Evolutionary conservation across 2,329 filamentous ascomycete genomes (phyloP), one percentile per base, ranked within the genome.

Genomic region (Phoma sp.): DNA sequence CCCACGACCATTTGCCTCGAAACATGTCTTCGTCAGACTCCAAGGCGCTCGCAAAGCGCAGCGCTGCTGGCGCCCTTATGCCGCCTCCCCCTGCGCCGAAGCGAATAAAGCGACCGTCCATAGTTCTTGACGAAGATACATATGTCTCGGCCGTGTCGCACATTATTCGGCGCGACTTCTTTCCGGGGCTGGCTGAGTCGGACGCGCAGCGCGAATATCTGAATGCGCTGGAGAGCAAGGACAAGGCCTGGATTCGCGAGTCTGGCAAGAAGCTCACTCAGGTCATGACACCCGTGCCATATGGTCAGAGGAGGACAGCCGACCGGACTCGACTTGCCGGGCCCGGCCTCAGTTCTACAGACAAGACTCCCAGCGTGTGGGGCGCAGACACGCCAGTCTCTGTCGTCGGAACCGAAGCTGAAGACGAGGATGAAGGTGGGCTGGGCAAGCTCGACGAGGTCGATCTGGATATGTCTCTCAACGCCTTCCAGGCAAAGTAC

Each of bases 141-240:
- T 99, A 99, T 75, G 95, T 91, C 2, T 87, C 92, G 53, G 89
- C 90, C 1, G 82, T 99, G 25, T 96, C 93, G 0, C 89, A 95
- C 64, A 98, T 99, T 70, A 96, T 99, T 59, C 91, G 91, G 8
- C 87, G 95, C 61, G 95, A 99, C 80, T 99, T 96, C 80, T 99
- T 98, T 68, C 95, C 95, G 0, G 95, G 93, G 0, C 82, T 99
- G 0, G 79, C 93, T 4, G 92, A 98, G 72, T 88, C 87, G 11
- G 87, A 96, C 66, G 89, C 88, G 0, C 92, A 97, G 73, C 88
- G 92, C 71, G 95, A 99, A 67, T 98, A 97, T 65, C 81, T 99
- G 27, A 89, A 96, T 68, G 95, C 95, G 0, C 78, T 98, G 7
- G 92, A 96, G 7, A 96, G 93, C 13, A 89, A 89, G 53, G 88